Evolutionary conservation across 257 asterid species (phyloP), one percentile per base, ranked within the genome.

Genomic region (Thymus quinquecostatus): DNA sequence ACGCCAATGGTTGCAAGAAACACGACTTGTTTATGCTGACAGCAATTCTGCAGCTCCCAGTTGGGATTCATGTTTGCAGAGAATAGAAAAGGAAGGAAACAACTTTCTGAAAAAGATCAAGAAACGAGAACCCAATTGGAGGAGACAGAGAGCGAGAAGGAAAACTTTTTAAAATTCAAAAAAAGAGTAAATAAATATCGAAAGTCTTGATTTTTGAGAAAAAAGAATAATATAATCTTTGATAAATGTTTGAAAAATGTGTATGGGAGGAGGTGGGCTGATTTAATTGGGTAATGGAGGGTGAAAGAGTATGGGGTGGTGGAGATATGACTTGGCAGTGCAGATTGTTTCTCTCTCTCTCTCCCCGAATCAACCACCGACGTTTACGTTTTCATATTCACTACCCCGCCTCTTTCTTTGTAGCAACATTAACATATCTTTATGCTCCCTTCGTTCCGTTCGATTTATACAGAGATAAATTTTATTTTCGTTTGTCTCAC

Each of bases 11-110:
- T 81, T 45, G 78, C 84, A 60, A 91, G 96, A 79, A 91, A 91
- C 60, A 67, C 77, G 30, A 75, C 82, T 75, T 89, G 97, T 11
- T 91, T 86, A 53, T 70, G 91, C 76, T 89, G 85, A 53, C 97
- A 89, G 57, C 95, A 91, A 68, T 80, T 73, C 77, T 41, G 79
- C 75, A 91, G 89, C 81, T 89, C 97, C 97, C 97, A 91, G 66
- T 91, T 89, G 74, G 89, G 89, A 66, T 82, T 75, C 92, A 87
- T 82, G 29, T 57, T 71, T 41, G n/a, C 73, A 62, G 29, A 34
- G 36, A 27, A 44, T 6, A 48, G 27, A 68, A 40, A 68, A 8
- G 49, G 8, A 13, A 41, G 14, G 7, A 21, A 44, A 73, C 10
- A 50, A 8, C 11, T 38, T 28, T 33, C 6, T 44, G 13, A 44